Evolutionary conservation across 2,329 filamentous ascomycete genomes (phyloP), one percentile per base, ranked within the genome.

Genomic region (Coniochaeta pulveracea): DNA sequence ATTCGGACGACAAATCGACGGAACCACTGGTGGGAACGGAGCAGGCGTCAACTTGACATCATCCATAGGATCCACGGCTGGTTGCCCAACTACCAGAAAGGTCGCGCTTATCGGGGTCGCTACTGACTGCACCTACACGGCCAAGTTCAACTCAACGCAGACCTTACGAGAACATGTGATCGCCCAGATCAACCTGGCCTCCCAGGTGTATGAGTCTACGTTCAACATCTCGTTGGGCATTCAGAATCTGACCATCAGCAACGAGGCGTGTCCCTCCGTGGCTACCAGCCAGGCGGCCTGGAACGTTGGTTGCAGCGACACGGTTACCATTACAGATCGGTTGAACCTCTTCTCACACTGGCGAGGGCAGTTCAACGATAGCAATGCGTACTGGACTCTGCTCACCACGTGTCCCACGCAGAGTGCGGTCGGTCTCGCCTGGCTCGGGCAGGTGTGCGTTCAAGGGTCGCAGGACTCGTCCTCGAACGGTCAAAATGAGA

Each of bases 201-300:
- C 89, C 2, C 73, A 77, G 40, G 61, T 95, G 8, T 98, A 91
- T 50, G 91, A 98, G 55, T 75, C 69, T 45, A 83, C 83, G 6
- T 96, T 98, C 63, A 95, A 95, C 56, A 89, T 98, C 47, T 89
- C 88, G 0, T 74, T 98, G 22, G 91, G 86, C 26, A 74, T 98
- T 39, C 76, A 80, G 44, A 93, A 94, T 49, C 58, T 98, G 34
- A 82, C 85, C 19, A 73, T 95, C 40, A 84, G 75, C 36, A 75
- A 84, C 27, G 57, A 68, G 4, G 63, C 64, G n/a, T 98, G 91
- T 49, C 85, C 89, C 0, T 72, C 73, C 4, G 71, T 75, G 0
- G 61, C 80, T 5, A 67, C 77, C 8, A 50, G 72, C 2, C 69
- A 76, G 4, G 78, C 83, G 1, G 77, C 77, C 1, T 98, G 89